These are phyloP conservation scores for Sarocladium oryzae DNA, from an alignment of 2,329 filamentous ascomycete species.

Conservation along the genomic window DNA sequence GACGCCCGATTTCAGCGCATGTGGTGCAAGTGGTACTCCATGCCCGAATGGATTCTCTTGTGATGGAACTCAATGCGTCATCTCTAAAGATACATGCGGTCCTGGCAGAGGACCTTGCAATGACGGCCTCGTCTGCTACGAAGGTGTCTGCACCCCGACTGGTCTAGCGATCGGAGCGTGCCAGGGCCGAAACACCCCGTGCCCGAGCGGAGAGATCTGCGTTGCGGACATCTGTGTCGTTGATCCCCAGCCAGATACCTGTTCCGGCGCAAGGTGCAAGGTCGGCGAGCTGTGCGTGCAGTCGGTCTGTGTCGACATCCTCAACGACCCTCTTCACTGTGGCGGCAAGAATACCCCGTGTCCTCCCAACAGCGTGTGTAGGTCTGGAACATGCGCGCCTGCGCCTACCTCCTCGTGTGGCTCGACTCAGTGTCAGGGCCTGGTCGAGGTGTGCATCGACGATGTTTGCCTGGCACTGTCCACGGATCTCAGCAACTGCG, in stretches of 20 bases:
- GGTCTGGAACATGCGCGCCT: constrained; percentile 1
- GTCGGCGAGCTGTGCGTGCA: neutral
- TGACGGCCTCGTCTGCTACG: neutral
- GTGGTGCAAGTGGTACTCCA: neutral
- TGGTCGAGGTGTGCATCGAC: neutral
- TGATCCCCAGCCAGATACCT: constrained; percentile 2
- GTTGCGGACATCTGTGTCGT: constrained; percentile 1
- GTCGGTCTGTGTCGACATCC: neutral
- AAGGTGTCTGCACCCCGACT: constrained; percentile 6
- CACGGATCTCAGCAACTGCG: constrained; percentile 3
- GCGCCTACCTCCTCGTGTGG: neutral
- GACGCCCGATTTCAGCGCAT: neutral
- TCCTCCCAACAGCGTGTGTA: constrained; percentile 1
- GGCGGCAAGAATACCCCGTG: constrained; percentile 5
- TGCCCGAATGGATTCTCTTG: constrained; percentile 5
- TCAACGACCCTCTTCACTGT: constrained; percentile 1
- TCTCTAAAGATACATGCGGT: constrained; percentile 5
- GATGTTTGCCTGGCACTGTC: neutral
- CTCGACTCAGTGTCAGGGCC: neutral
- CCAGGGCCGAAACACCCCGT: neutral
- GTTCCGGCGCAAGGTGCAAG: neutral
- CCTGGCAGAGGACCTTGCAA: neutral
- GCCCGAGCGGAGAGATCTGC: neutral
- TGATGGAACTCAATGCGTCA: neutral
- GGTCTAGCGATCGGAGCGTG: constrained; percentile 5